Evolutionary conservation across 331 rosid genomes (phyloP).

Genomic region (Acacia pycnantha): DNA sequence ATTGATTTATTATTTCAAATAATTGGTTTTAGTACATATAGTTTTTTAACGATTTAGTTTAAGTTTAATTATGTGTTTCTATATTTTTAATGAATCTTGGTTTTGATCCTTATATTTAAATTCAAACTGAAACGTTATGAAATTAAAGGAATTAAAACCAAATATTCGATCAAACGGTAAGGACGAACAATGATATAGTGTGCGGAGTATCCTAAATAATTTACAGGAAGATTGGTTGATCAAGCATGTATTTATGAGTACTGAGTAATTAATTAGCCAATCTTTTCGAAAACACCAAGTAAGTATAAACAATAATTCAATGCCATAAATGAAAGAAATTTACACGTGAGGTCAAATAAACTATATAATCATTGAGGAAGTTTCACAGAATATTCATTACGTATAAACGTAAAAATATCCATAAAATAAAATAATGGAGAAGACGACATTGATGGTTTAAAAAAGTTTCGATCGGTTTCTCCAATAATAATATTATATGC

Average conservation of each 20-base stretch:
- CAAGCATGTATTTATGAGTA: not conserved
- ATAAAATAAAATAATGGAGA: not conserved
- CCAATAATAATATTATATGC: not conserved
- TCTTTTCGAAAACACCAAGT: not conserved
- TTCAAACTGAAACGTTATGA: too few relatives aligned
- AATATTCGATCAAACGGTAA: too few relatives aligned
- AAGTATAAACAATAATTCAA: not conserved
- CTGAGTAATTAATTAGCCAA: too few relatives aligned
- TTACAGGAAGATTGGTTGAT: not conserved
- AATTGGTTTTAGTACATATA: too few relatives aligned
- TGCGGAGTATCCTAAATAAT: not conserved
- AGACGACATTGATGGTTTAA: not conserved
- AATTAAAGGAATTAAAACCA: too few relatives aligned
- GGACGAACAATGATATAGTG: not conserved
- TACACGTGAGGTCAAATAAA: not conserved
- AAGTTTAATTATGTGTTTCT: too few relatives aligned
- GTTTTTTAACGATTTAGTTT: too few relatives aligned
- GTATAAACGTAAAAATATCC: not conserved
- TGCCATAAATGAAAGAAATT: not conserved
- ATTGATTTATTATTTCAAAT: too few relatives aligned
- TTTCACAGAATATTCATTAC: not conserved
- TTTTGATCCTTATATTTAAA: too few relatives aligned
- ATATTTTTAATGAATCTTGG: too few relatives aligned
- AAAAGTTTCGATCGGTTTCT: not conserved
- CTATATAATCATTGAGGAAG: not conserved